These are phyloP conservation scores for Sclerotinia sclerotiorum DNA, from an alignment of 2,329 filamentous ascomycete genomes.

Conservation along the genomic window DNA sequence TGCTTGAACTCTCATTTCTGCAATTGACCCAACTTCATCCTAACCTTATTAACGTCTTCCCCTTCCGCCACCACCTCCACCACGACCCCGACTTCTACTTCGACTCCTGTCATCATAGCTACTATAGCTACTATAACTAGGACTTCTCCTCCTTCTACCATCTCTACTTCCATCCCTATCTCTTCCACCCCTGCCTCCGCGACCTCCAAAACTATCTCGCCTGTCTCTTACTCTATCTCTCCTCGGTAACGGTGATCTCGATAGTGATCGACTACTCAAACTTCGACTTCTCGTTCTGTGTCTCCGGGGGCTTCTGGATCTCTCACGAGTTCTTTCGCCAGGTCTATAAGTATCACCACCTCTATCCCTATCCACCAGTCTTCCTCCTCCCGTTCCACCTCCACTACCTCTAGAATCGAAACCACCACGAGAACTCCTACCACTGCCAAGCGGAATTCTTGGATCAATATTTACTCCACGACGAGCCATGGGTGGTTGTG, in stretches of 20 bases:
- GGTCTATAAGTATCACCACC: conserved; percentile 18
- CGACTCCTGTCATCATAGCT: conserved; percentile 52
- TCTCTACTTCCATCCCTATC: conserved; percentile 38
- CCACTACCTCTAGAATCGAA: conserved; percentile 4
- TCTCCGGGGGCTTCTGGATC: conserved; percentile 17
- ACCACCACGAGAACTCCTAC: conserved; percentile 31
- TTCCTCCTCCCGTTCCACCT: conserved; percentile 26
- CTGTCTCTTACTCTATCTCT: conserved; percentile 3
- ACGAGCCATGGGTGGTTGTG: conserved; percentile 70
- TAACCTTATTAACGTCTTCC: background rate
- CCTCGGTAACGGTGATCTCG: conserved; percentile 10
- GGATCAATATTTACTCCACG: conserved; percentile 61
- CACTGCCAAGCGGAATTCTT: conserved; percentile 40
- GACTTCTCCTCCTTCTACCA: conserved; percentile 52
- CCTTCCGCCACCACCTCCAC: conserved; percentile 29
- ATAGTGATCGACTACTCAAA: conserved; percentile 7
- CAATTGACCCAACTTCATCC: background rate
- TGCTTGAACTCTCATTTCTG: background rate
- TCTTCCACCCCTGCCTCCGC: conserved; percentile 23
- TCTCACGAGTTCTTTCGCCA: conserved; percentile 9
- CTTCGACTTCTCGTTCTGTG: conserved; percentile 19
- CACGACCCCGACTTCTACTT: conserved; percentile 39
- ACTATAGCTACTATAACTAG: conserved; percentile 63
- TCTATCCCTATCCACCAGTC: conserved; percentile 13
- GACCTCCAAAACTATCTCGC: conserved; percentile 13